Conservation (phyloP, 257 asterid species). For the Euphrasia confusa region DNA sequence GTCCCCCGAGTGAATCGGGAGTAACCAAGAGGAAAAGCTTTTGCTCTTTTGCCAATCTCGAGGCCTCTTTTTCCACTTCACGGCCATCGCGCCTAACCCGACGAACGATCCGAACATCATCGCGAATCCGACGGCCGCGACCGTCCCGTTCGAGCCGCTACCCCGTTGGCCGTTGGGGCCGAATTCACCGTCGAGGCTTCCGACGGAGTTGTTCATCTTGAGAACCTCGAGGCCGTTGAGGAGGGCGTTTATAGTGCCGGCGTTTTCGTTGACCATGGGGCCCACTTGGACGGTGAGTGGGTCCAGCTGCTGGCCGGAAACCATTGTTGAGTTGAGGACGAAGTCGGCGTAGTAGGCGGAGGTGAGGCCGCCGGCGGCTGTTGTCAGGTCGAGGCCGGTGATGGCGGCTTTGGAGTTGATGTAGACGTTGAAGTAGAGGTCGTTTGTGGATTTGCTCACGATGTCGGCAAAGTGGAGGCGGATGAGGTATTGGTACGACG, state of each 20-base stretch:
- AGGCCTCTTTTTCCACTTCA: slow-evolving; percentile 93
- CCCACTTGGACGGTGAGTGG: slow-evolving; percentile 51
- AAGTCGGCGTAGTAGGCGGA: slow-evolving; percentile 55
- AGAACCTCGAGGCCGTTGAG: slow-evolving; percentile 67
- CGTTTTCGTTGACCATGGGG: slow-evolving; percentile 41
- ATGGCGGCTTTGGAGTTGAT: slow-evolving; percentile 59
- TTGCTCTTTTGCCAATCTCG: slow-evolving; percentile 76
- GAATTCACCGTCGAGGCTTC: slow-evolving; percentile 60
- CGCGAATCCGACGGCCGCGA: slow-evolving; percentile 86
- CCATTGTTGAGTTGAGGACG: slow-evolving; percentile 54
- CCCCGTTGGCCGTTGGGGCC: slow-evolving; percentile 32
- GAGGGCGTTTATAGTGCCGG: slow-evolving; percentile 51
- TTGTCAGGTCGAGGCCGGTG: slow-evolving; percentile 47
- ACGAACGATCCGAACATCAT: slow-evolving; percentile 96
- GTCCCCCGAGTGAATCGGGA: slow-evolving; percentile 64
- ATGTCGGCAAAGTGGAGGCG: slow-evolving; percentile 88
- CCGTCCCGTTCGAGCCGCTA: slow-evolving; percentile 41
- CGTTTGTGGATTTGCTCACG: slow-evolving; percentile 68
- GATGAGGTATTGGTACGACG: slow-evolving; percentile 56
- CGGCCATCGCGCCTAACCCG: slow-evolving; percentile 88
- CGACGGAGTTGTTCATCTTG: slow-evolving; percentile 63
- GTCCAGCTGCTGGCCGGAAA: slow-evolving; percentile 22
- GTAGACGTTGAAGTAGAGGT: slow-evolving; percentile 79
- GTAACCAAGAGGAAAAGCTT: slow-evolving; percentile 84
- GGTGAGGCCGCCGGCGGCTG: slow-evolving; percentile 41